These are phyloP conservation scores for Stephanocyclus meneghinianus DNA, from an alignment of 352 stramenopile species.

Conservation along the genomic window DNA sequence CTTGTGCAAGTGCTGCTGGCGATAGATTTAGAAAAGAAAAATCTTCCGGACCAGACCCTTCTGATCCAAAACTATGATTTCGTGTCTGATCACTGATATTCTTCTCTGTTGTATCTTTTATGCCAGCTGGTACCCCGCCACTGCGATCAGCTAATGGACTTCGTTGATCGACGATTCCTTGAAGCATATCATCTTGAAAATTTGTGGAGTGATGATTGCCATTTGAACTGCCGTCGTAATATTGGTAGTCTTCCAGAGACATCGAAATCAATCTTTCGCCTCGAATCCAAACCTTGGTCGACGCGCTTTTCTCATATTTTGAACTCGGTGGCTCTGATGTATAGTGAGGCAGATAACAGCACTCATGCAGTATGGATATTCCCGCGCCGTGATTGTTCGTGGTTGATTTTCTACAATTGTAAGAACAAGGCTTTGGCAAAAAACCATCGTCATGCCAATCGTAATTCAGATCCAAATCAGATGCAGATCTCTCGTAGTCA, in stretches of 20 bases:
- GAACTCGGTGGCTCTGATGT: constrained; percentile 36
- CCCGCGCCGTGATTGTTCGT: not conserved
- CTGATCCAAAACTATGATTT: not conserved
- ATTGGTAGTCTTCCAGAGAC: constrained; percentile 37
- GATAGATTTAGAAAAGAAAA: constrained; percentile 18
- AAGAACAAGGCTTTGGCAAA: constrained; percentile 26
- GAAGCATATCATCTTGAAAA: too few relatives aligned
- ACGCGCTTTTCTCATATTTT: constrained; percentile 31
- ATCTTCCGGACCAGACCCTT: not conserved
- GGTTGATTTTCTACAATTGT: not conserved
- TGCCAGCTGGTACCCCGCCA: too few relatives aligned
- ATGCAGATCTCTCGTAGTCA: constrained; percentile 40
- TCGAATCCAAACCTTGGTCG: constrained; percentile 34
- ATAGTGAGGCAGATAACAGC: constrained; percentile 28
- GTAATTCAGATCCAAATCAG: constrained; percentile 36
- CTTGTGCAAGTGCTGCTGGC: constrained; percentile 6
- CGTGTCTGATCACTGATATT: not conserved
- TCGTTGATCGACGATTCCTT: too few relatives aligned
- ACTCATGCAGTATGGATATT: constrained; percentile 42
- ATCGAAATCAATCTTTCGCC: constrained; percentile 38
- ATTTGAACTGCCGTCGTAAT: constrained; percentile 8
- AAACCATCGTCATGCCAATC: constrained; percentile 54
- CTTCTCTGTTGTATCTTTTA: not conserved
- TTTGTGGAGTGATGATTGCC: too few relatives aligned
- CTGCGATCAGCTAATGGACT: too few relatives aligned